A percentile compares a stretch with the other conserved stretches of the same genome.
These are phyloP conservation scores for Aspergillus quadricinctus DNA, from an alignment of 2,329 filamentous ascomycete species.

Conservation along the genomic window DNA sequence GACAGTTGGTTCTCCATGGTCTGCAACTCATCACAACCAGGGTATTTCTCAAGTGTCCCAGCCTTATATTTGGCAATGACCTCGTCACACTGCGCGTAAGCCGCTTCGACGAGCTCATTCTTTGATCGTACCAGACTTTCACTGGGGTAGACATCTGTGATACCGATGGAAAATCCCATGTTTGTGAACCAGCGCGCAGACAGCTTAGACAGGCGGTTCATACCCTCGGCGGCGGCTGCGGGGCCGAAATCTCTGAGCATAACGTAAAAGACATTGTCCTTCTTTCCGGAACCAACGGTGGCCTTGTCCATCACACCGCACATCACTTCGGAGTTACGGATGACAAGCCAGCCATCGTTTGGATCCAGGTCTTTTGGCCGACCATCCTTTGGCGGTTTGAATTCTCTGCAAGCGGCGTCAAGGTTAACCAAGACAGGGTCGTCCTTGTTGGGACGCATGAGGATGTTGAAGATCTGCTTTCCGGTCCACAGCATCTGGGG, in stretches of 20 bases:
- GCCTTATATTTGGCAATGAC: conserved; percentile 75
- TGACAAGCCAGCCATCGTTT: conserved; percentile 85
- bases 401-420: conserved; percentile 86
- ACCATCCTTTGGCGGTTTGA: conserved; percentile 38
- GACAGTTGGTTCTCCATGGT: conserved; percentile 89
- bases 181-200: conserved; percentile 86
- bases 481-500: conserved; percentile 90
- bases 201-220: conserved; percentile 89
- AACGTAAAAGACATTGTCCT: conserved; percentile 95
- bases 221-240: conserved; percentile 79
- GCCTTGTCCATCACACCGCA: conserved; percentile 97
- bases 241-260: conserved; percentile 93
- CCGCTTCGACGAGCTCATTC: conserved; percentile 67
- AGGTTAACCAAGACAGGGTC: conserved; percentile 82
- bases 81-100: conserved; percentile 77
- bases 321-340: conserved; percentile 96
- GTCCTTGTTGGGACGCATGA: conserved; percentile 84
- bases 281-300: conserved; percentile 94
- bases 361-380: conserved; percentile 62
- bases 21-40: conserved; percentile 86
- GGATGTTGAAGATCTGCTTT: conserved; percentile 89
- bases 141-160: conserved; percentile 88
- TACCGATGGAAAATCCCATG: conserved; percentile 91
- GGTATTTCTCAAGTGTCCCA: conserved; percentile 76
- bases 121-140: conserved; percentile 67